Base-by-base conservation (phyloP, 306 rosid genomes). In the Medicago ruthenica region DNA sequence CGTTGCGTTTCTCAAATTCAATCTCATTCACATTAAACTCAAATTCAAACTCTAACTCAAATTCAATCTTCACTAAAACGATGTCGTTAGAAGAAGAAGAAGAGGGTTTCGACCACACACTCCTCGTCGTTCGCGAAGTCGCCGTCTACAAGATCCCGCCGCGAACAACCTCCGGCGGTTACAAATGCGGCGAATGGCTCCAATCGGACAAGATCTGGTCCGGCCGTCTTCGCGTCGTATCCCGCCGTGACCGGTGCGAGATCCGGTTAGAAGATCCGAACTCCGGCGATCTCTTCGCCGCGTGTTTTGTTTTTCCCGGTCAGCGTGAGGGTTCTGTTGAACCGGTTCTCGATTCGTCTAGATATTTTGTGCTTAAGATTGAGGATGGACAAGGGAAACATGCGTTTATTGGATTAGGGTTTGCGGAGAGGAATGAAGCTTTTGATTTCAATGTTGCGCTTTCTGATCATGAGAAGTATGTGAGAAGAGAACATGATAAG, bases 121-220 rank as follows among this genome's bases (percentile, higher is more conserved):
- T 96, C 1, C 88, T 96, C 4, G 99, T 96, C 1, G 99, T 96
- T 21, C 98, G 99, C 2, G 99, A 96, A 85, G 99, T 96, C 44
- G 73, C 97, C 36, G 97, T 96, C 31, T 96, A 83, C 91, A 96
- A 92, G 87, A 96, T 96, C 80, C 99, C 99, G 14, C 96, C 99
- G 51, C 92, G 97, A 21, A 68, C 84, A 59, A 89, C 96, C 34
- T 87, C 99, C 77, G 97, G 97, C 48, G 99, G 99, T 47, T 96
- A 89, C 86, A 95, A 95, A 86, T 96, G 99, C 85, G 99, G 98
- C 42, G 99, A 96, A 83, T 96, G 99, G 99, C 93, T 96, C 1
- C 99, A 96, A 73, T 92, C 99, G 70, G 98, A 96, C 41, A 92
- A 90, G 90, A 92, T 96, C 85, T 96, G 99, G 98, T 77, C 98